phyloP scores from a whole-genome alignment of 768 basidiomycete species.

The Kwoniella botswanensis region DNA sequence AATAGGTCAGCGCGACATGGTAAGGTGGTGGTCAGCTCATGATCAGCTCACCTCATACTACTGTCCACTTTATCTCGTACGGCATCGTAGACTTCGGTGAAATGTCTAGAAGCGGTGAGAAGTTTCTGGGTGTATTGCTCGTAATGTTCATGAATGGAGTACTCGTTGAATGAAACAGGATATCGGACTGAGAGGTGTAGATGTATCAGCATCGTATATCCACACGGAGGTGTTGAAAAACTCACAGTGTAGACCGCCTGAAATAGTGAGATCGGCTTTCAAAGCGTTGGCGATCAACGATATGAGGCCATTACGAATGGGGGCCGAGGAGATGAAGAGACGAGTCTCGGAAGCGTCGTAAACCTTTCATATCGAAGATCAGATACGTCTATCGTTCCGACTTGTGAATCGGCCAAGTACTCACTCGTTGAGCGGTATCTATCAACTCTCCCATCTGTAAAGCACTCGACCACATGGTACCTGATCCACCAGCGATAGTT shows the following conservation, averaged over 20 bases:
- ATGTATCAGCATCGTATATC: neutral
- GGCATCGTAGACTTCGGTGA: constrained; percentile 92
- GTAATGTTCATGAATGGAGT: constrained; percentile 86
- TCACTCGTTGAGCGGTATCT: constrained; percentile 90
- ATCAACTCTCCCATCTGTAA: constrained; percentile 97
- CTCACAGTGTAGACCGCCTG: constrained; percentile 84
- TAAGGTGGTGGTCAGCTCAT: neutral
- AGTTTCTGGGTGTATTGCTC: constrained; percentile 86
- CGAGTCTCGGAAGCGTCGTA: constrained; percentile 93
- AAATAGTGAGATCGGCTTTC: constrained; percentile 92
- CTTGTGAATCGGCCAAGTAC: constrained; percentile 17
- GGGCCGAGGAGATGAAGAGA: constrained; percentile 87
- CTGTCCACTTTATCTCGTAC: constrained; percentile 89
- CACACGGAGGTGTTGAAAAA: neutral
- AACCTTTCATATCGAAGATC: constrained; percentile 43
- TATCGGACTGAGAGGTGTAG: constrained; percentile 71
- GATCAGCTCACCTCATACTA: constrained; percentile 70
- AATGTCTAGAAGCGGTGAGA: constrained; percentile 73
- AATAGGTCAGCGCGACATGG: neutral
- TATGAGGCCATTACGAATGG: constrained; percentile 90
- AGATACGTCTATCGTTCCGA: neutral
- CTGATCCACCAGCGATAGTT: constrained; percentile 97
- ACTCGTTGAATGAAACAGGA: constrained; percentile 94
- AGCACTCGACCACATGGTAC: constrained; percentile 98
- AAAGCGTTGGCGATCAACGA: constrained; percentile 85